Evolutionary conservation across 108 stramenopile species (phyloP), one percentile per base, ranked within the genome.

Genomic region (Cyclostephanos tholiformis): DNA sequence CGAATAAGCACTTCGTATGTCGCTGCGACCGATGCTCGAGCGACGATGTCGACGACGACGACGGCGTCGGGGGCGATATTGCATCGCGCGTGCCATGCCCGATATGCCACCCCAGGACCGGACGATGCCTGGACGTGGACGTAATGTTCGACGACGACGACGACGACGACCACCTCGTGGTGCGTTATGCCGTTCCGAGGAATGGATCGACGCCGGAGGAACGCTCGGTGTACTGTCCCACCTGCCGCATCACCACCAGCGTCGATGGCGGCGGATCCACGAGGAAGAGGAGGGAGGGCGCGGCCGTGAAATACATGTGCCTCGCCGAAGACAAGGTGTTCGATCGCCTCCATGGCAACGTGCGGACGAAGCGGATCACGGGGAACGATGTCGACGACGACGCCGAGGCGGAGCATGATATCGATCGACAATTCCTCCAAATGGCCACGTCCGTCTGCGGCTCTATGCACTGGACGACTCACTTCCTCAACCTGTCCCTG

Each of bases 121-220:
- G 85, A 56, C 71, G 85, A 49, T 89, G 86, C 35, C 63, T 94
- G 43, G 91, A 94, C 38, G 93, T 91, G 71, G 91, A 91, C 57
- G 79, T 83, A 23, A 88, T 88, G 77, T 94, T 89, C 53, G 93
- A 94, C 58, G 91, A 94, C 48, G 88, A 87, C 14, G 77, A 77
- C 26, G 69, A 73, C 20, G 68, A 72, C 43, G 87, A n/a, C 16
- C 4, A 63, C 23, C 51, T 79, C 44, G 65, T 61, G 17, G 66
- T 91, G 16, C 53, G 71, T 17, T 94, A 94, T 55, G 74, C 81
- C 17, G 57, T 68, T 20, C 63, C 78, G 4, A 38, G 72, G 7
- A 79, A 78, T 53, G 69, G 66, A 35, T 44, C 72, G 39, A 72
- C 51, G 0, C 29, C 77, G 14, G 65, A 67, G 61, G 71, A 72